These are phyloP conservation scores for Aureobasidium lini DNA, from an alignment of 2,329 filamentous ascomycete genomes.

Conservation along the genomic window DNA sequence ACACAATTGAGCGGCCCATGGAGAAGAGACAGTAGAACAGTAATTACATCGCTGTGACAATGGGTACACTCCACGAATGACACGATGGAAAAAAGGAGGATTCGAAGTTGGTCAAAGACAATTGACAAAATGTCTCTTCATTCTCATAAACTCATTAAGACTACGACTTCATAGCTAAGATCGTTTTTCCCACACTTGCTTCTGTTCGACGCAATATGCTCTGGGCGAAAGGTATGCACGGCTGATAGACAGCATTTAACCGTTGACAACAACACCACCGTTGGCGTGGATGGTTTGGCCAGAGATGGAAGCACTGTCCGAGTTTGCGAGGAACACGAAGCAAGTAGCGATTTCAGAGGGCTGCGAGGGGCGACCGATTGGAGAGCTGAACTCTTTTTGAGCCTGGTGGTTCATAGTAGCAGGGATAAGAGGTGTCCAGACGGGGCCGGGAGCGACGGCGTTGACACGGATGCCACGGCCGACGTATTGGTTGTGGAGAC, in stretches of 20 bases:
- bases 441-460: constrained; percentile 67
- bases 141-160: constrained; percentile 12
- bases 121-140: not conserved
- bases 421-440: constrained; percentile 71
- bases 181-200: not conserved
- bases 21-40: too few relatives aligned
- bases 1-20: too few relatives aligned
- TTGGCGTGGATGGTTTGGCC: constrained; percentile 65
- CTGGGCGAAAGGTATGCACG: not conserved
- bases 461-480: constrained; percentile 68
- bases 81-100: not conserved
- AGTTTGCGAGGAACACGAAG: constrained; percentile 71
- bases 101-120: not conserved
- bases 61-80: not conserved
- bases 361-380: constrained; percentile 71
- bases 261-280: constrained; percentile 49
- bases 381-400: constrained; percentile 63
- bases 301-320: constrained; percentile 65
- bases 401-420: constrained; percentile 63
- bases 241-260: constrained; percentile 15
- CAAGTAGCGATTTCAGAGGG: constrained; percentile 76
- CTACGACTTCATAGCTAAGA: not conserved
- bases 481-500: constrained; percentile 66
- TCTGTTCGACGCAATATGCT: not conserved
- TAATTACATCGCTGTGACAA: too few relatives aligned